Evolutionary conservation across 129 eudicot species (phyloP), one percentile per base, ranked within the genome.

Genomic region (Ambrosia artemisiifolia): DNA sequence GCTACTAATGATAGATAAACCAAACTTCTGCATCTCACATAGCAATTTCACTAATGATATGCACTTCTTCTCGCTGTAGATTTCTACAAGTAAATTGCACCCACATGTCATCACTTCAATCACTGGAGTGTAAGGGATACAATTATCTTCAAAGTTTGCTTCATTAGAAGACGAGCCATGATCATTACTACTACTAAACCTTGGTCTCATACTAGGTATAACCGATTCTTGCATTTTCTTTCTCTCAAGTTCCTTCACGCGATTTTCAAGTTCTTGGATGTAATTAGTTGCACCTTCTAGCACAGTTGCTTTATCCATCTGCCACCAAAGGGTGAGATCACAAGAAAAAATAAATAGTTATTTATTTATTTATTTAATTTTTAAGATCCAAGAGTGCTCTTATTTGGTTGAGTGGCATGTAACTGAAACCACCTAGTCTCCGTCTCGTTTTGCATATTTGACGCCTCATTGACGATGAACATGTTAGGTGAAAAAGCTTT

Each of bases 21-120:
- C 72, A 59, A 80, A 73, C 76, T 70, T 78, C 43, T 84, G 78
- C 47, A 81, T 81, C 77, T 84, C 72, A 19, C 64, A 65, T 3
- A 81, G 57, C 17, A 74, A 63, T 67, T 70, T 78, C 12, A 74
- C 69, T 13, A 78, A 44, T 11, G 75, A 61, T n/a, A 77, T 78
- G 32, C 51, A 3, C n/a, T 70, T 56, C 33, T 78, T 73, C 38
- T 71, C 69, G 73, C 79, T 43, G 50, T 84, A 71, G 49, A 84
- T 72, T 81, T 66, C 77, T 33, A 84, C 8, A 12, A 84, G 72
- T 36, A 84, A 81, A 51, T 62, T 78, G 55, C 61, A 46, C 9
- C 78, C 85, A 3, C 69, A 81, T 12, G 67, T 49, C 46, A 75
- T 63, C 42, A 24, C 28, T 24, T 24, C 28, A 1, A 24, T 24